phyloP scores from a whole-genome alignment of 805 yeast species.

The Danielia reshetovae region DNA sequence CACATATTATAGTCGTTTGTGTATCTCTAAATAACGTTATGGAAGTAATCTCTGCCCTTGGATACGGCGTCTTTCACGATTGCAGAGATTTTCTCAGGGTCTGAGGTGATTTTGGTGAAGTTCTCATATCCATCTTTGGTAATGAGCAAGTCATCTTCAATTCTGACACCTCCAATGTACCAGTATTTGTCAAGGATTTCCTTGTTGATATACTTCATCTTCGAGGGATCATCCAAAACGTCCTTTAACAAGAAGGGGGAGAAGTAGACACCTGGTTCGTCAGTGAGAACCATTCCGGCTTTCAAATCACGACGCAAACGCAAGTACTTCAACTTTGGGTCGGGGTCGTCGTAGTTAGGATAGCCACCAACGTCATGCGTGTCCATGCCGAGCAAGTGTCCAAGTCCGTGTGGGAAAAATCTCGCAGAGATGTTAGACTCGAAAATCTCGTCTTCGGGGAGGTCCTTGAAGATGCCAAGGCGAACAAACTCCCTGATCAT shows the following conservation, averaged over 20 bases:
- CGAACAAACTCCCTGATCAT: constrained; percentile 65
- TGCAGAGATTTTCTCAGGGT: constrained; percentile 74
- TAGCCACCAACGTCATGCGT: constrained; percentile 94
- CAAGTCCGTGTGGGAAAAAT: constrained; percentile 94
- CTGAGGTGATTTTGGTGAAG: constrained; percentile 77
- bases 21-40: constrained; percentile 37
- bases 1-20: no score
- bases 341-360: constrained; percentile 80
- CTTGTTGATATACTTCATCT: constrained; percentile 55
- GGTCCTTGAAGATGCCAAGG: constrained; percentile 72
- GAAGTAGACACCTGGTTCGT: constrained; percentile 94
- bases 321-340: constrained; percentile 70
- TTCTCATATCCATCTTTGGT: constrained; percentile 76
- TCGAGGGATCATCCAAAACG: constrained; percentile 45
- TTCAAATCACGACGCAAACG: constrained; percentile 73
- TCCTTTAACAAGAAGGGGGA: constrained; percentile 75
- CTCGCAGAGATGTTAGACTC: constrained; percentile 67
- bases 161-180: constrained; percentile 95
- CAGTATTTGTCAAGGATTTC: constrained; percentile 71
- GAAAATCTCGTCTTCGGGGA: constrained; percentile 59
- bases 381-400: constrained; percentile 91
- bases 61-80: constrained; percentile 70
- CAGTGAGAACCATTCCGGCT: constrained; percentile 82
- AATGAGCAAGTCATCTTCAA: constrained; percentile 87
- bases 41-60: constrained; percentile 63